These are phyloP conservation scores for Cyclotella sp. DNA, from an alignment of 108 stramenopile species.

Conservation along the genomic window DNA sequence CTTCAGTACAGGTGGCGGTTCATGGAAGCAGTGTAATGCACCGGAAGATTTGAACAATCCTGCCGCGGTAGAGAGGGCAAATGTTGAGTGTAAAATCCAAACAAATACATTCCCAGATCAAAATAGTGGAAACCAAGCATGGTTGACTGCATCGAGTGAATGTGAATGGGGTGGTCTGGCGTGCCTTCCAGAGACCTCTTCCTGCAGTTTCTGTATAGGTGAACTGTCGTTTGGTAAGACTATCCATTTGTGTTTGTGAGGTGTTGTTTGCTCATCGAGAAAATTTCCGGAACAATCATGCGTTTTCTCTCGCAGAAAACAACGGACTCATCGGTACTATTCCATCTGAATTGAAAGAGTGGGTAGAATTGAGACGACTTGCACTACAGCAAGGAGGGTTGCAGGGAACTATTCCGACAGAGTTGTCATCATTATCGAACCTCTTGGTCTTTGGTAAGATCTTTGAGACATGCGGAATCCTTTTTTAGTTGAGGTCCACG, in stretches of 20 bases:
- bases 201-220: conserved; percentile 6
- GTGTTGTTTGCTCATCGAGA: neutral
- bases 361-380: conserved; percentile 44
- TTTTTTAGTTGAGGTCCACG: neutral
- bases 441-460: conserved; percentile 8
- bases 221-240: neutral
- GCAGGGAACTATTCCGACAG: conserved; percentile 59
- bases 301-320: conserved; percentile 40
- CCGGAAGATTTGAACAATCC: conserved; percentile 41
- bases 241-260: conserved; percentile 8
- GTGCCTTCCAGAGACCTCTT: conserved; percentile 39
- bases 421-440: conserved; percentile 46
- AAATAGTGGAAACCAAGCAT: conserved; percentile 46
- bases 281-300: neutral
- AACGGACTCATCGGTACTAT: conserved; percentile 66
- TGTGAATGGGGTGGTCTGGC: conserved; percentile 71
- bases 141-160: conserved; percentile 61
- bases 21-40: conserved; percentile 64
- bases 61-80: conserved; percentile 50
- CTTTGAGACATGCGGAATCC: neutral
- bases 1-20: conserved; percentile 13
- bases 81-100: conserved; percentile 48
- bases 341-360: conserved; percentile 49
- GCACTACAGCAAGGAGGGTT: conserved; percentile 59
- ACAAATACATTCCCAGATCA: conserved; percentile 11